Evolutionary conservation across 2,329 filamentous ascomycete species (phyloP), one percentile per base, ranked within the genome.

Genomic region (Fusarium neocosmosporiellum): DNA sequence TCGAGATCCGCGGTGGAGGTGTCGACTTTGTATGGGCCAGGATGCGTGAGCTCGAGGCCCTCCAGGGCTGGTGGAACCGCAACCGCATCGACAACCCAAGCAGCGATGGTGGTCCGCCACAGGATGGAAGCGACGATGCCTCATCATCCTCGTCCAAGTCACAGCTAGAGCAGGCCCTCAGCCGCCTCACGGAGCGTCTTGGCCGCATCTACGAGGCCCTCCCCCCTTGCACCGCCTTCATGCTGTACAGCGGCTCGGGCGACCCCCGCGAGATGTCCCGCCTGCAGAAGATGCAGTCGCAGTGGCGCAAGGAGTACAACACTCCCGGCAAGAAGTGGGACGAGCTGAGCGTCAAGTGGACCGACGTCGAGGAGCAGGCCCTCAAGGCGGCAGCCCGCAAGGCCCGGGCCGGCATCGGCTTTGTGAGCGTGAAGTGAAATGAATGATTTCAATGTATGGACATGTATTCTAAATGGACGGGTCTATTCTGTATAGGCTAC

Each of bases 1-100:
- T 85, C 60, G 86, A 88, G 72, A 88, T 92, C 65, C 86, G 85
- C 27, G 87, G 84, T 55, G 88, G 89, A 57, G 88, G 90, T 48
- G 90, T 91, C 46, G 90, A 92, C 78, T 92, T 93, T 76, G 86
- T 91, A 18, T 93, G 90, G 86, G 91, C 87, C 7, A 87, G 91
- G 63, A 87, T 93, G 82, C 88, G 90, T 67, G 89, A 91, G 77
- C 84, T 93, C 41, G 91, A 93, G 79, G 88, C 88, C 18, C 82
- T 89, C 18, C 90, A 90, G 70, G 90, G 90, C 7, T 92, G 90
- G 90, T 92, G 90, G 90, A 91, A 91, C 75, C 85, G 85, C 66
- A 89, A 89, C 78, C 86, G 85, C 46, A 77, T 82, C 43, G 80
- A 83, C 77, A 78, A 75, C 54, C 73, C 80, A 69, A 76, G 72